Conservation (phyloP, 352 stramenopile species). For the Sclerospora graminicola region DNA sequence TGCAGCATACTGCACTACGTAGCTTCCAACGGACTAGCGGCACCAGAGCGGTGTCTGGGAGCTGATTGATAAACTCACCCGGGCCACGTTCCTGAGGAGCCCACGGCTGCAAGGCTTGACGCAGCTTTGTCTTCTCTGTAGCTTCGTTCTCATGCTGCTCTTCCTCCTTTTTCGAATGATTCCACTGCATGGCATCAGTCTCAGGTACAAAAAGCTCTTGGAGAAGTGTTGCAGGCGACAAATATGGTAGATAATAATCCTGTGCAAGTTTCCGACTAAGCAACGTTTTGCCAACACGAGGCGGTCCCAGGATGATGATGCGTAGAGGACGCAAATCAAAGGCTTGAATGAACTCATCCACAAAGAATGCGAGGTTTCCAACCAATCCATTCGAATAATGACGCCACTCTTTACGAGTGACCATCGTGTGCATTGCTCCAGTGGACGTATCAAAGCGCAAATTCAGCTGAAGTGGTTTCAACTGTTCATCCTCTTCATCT, state of each 20-base stretch:
- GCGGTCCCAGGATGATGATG: slow-evolving; percentile 55
- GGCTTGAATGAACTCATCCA: slow-evolving; percentile 59
- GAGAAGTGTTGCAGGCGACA: slow-evolving; percentile 34
- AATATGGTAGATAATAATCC: slow-evolving; percentile 79
- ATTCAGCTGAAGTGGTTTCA: no score
- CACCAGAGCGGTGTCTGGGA: no score
- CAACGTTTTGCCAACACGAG: slow-evolving; percentile 53
- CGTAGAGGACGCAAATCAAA: slow-evolving; percentile 71
- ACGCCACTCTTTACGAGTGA: slow-evolving; percentile 76
- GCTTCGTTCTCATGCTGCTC: neutral
- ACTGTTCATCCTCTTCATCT: no score
- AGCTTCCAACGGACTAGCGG: no score
- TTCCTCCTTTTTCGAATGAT: no score
- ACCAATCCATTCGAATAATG: slow-evolving; percentile 49
- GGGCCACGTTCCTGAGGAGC: no score
- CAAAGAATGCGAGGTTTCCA: slow-evolving; percentile 50
- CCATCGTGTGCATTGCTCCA: no score
- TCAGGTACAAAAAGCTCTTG: slow-evolving; percentile 32
- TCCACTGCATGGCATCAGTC: no score
- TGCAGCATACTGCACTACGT: no score
- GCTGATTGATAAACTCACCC: no score
- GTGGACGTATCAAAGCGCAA: no score
- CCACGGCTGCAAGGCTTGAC: slow-evolving; percentile 29
- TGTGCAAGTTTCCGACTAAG: slow-evolving; percentile 42
- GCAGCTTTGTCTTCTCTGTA: slow-evolving; percentile 10